These are phyloP conservation scores for Pneumocystis jirovecii DNA, from an alignment of 1,139 yeast genomes.

Conservation along the genomic window DNA sequence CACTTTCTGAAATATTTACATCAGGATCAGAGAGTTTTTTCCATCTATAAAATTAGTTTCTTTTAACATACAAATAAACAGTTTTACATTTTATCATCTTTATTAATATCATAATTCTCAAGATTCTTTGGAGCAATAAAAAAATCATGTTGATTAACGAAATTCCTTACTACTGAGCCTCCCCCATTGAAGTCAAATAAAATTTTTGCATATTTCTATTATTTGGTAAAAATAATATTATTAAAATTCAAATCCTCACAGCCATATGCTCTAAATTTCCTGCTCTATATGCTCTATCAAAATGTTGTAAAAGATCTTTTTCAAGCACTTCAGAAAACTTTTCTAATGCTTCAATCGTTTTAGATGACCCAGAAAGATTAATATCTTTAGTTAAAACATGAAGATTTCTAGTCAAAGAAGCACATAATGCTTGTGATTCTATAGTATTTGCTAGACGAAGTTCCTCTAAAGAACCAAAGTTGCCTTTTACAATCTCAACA, in stretches of 20 bases:
- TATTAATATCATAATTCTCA: constrained; percentile 24
- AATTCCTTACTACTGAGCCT: constrained; percentile 62
- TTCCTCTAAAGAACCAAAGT: not conserved
- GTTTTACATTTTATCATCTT: constrained; percentile 23
- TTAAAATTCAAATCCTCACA: constrained; percentile 24
- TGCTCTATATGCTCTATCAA: constrained; percentile 30
- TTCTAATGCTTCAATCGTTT: constrained; percentile 33
- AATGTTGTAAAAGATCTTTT: constrained; percentile 31
- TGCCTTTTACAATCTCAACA: constrained; percentile 24
- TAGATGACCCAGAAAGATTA: constrained; percentile 13
- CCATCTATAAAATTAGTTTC: constrained; percentile 25
- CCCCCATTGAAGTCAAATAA: constrained; percentile 77
- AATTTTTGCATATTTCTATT: constrained; percentile 44
- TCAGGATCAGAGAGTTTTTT: constrained; percentile 34
- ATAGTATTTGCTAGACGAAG: constrained; percentile 28
- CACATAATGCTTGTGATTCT: constrained; percentile 49
- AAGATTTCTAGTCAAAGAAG: constrained; percentile 52
- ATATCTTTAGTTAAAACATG: constrained; percentile 46
- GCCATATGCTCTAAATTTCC: constrained; percentile 60
- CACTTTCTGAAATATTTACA: constrained; percentile 27
- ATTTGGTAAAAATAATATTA: not conserved
- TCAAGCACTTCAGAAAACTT: constrained; percentile 69
- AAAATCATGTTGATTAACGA: constrained; percentile 66
- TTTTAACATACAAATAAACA: not conserved
- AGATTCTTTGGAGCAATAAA: constrained; percentile 40